Percentiles rank a stretch among this genome's conserved stretches.
These are phyloP conservation scores for Chaetomium strumarium DNA, from an alignment of 2,329 filamentous ascomycete genomes.

Conservation along the genomic window DNA sequence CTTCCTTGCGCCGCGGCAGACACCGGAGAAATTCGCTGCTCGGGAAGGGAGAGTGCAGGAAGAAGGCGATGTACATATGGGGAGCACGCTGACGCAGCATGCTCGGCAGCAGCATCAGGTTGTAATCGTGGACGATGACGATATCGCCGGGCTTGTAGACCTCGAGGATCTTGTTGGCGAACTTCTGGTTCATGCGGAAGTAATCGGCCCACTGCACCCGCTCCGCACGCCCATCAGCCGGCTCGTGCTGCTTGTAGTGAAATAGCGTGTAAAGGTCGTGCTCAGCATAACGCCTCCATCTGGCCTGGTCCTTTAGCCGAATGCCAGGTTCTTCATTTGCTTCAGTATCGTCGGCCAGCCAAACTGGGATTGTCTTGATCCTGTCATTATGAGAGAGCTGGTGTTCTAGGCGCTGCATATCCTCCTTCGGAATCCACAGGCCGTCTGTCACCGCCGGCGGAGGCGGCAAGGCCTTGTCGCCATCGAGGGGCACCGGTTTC, in stretches of 20 bases:
- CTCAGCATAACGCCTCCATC: conserved; percentile 88
- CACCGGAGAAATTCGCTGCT: conserved; percentile 94
- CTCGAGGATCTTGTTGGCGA: conserved; percentile 82
- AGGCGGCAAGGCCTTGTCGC: conserved; percentile 47
- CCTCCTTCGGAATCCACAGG: conserved; percentile 62
- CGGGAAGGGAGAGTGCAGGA: conserved; percentile 88
- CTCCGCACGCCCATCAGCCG: conserved; percentile 76
- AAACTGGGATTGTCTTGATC: conserved; percentile 79
- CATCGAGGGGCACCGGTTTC: conserved; percentile 70
- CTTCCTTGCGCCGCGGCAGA: conserved; percentile 79
- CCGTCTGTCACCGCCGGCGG: conserved; percentile 59
- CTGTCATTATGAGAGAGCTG: conserved; percentile 67
- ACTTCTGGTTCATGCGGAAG: conserved; percentile 85
- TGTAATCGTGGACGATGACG: conserved; percentile 90
- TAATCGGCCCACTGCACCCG: conserved; percentile 88
- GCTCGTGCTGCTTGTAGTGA: conserved; percentile 93
- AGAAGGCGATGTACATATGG: conserved; percentile 91
- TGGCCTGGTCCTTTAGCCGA: conserved; percentile 69
- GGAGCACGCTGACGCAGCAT: conserved; percentile 80
- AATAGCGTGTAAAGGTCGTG: conserved; percentile 88
- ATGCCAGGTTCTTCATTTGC: conserved; percentile 61
- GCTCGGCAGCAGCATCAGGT: conserved; percentile 82
- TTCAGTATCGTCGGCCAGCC: conserved; percentile 75
- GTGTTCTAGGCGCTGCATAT: conserved; percentile 67
- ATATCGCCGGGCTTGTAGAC: conserved; percentile 90